Evolutionary conservation across 495 filamentous ascomycete genomes (phyloP), one percentile per base, ranked within the genome.

Genomic region (Aspergillus leporis): DNA sequence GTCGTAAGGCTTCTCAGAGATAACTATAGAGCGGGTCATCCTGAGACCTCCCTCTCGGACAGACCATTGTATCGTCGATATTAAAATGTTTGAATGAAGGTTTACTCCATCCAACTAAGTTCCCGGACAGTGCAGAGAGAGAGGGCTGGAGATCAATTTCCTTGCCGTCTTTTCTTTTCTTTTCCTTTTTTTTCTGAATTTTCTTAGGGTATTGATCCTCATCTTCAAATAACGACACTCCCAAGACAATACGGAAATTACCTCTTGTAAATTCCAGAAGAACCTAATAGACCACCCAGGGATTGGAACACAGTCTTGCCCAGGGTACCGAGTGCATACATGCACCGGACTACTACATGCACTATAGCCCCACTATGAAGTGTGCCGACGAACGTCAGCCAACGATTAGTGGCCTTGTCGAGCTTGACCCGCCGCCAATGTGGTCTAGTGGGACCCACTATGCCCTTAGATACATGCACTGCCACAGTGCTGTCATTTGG

Each of bases 401-500:
- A 49, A 58, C 53, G 55, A 48, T 66, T 32, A 63, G 53, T 61
- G 64, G 64, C 56, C 59, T 51, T 57, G 51, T 61, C 51, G 56
- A 41, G 53, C 53, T 60, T 55, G 58, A 58, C 59, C 59, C 62
- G 51, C 58, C 38, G 45, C 61, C 53, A 52, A 56, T 57, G 36
- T 19, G 57, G 62, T 47, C 59, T 67, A 67, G 65, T 55, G 61
- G 54, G 61, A 46, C 52, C 65, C 65, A 67, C 61, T 43, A 14
- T 41, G 51, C 45, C 53, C 60, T 64, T 67, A 64, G 65, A 67
- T 75, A 73, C 74, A 74, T 75, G 74, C 74, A 77, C 74, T 77
- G 74, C 74, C 74, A 77, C 74, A 74, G 58, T 75, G 68, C 69
- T 74, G 71, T 74, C 74, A 74, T 66, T 70, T 70, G 60, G 62